Evolutionary conservation across 345 rosid genomes (phyloP).

Genomic region (Brassica incana): DNA sequence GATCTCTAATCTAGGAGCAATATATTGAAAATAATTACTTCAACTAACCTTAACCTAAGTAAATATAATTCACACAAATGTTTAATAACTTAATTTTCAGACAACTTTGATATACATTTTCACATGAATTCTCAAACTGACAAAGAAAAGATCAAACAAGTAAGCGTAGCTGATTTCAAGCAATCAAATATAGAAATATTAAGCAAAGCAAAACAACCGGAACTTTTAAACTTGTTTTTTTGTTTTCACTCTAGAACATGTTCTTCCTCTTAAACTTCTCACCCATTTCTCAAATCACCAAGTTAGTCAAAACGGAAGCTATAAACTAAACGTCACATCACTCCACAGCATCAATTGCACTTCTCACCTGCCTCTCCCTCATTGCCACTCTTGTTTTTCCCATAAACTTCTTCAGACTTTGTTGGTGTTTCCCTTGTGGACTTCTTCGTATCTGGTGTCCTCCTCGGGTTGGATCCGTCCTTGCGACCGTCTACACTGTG

Average conservation of each 20-base stretch:
- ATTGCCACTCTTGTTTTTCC: slow-evolving; percentile 12
- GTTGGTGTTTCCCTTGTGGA: slow-evolving; percentile 28
- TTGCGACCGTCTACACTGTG: slow-evolving; percentile 63
- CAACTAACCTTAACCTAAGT: neutral
- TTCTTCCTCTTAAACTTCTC: slow-evolving; percentile 21
- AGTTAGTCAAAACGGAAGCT: slow-evolving; percentile 38
- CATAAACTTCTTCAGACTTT: slow-evolving; percentile 9
- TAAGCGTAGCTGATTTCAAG: slow-evolving; percentile 6
- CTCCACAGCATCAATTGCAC: slow-evolving; percentile 20
- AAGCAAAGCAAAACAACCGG: neutral
- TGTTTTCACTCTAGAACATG: slow-evolving; percentile 14
- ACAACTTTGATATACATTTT: slow-evolving; percentile 28
- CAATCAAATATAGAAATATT: slow-evolving; percentile 31
- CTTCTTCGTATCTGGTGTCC: slow-evolving; percentile 32
- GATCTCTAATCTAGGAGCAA: neutral
- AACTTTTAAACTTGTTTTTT: slow-evolving; percentile 7
- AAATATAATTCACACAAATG: neutral
- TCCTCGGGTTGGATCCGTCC: slow-evolving; percentile 34
- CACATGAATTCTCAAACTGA: slow-evolving; percentile 29
- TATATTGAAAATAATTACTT: neutral
- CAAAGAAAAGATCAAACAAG: slow-evolving; percentile 13
- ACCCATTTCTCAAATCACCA: slow-evolving; percentile 27
- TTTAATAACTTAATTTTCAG: neutral
- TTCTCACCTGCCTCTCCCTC: slow-evolving; percentile 27
- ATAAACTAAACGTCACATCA: slow-evolving; percentile 21